Evolutionary conservation across 2,329 filamentous ascomycete species (phyloP).

Genomic region (Domatiomyces catenatus): DNA sequence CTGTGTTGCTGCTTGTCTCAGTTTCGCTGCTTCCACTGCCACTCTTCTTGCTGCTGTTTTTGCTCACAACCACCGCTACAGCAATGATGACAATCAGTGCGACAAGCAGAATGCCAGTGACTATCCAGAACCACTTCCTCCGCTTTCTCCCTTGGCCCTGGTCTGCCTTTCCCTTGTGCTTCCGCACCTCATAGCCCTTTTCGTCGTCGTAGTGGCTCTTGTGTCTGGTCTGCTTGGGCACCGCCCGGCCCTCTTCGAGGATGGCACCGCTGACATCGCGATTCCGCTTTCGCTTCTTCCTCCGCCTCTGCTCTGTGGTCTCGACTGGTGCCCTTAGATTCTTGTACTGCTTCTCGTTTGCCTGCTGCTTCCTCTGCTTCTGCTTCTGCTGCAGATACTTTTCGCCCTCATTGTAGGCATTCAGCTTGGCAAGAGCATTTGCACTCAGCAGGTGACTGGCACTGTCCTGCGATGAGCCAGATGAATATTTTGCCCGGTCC

Average conservation of each 20-base stretch:
- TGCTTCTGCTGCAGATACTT: conserved; percentile 31
- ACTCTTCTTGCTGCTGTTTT: conserved; percentile 35
- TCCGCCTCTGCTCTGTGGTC: conserved; percentile 27
- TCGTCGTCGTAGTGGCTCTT: conserved; percentile 24
- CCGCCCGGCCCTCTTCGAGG: conserved; percentile 48
- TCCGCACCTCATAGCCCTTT: conserved; percentile 11
- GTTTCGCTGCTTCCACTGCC: conserved; percentile 13
- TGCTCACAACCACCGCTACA: conserved; percentile 50
- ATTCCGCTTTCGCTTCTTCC: conserved; percentile 28
- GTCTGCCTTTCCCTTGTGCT: conserved; percentile 14
- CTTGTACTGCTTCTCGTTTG: conserved; percentile 22
- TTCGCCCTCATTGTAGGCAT: conserved; percentile 45
- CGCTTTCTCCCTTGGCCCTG: conserved; percentile 22
- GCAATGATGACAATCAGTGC: conserved; percentile 52
- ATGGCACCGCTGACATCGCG: conserved; percentile 56
- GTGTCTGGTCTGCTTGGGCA: conserved; percentile 27
- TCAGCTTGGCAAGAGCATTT: conserved; percentile 50
- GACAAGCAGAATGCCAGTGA: conserved; percentile 35
- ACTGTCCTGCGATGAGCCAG: conserved; percentile 28
- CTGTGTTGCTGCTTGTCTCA: conserved; percentile 4
- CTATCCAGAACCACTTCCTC: conserved; percentile 37
- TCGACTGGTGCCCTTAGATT: conserved; percentile 18
- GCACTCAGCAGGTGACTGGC: conserved; percentile 30
- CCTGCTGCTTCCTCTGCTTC: conserved; percentile 23
- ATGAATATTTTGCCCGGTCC: conserved; percentile 22